phyloP scores from a whole-genome alignment of 2,329 filamentous ascomycete genomes.

The Hypocrella siamensis region DNA sequence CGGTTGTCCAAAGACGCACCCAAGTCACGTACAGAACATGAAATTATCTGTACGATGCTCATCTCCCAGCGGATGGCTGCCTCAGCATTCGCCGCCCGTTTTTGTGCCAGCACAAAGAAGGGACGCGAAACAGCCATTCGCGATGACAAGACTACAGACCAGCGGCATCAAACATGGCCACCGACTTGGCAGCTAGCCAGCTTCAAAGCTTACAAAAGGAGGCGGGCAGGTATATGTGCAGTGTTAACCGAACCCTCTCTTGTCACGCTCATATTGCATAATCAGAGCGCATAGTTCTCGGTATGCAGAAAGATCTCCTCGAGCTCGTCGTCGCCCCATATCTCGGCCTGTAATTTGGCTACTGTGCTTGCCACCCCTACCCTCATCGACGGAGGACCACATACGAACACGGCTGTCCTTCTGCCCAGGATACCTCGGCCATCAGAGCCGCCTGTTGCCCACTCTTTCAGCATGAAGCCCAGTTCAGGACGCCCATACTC shows the following conservation, averaged over 20 bases:
- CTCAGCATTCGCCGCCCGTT: too few relatives aligned
- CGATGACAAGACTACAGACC: not conserved
- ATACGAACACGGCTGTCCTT: conserved; percentile 81
- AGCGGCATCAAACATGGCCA: not conserved
- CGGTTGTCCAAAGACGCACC: too few relatives aligned
- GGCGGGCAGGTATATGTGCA: too few relatives aligned
- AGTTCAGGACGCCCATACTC: conserved; percentile 87
- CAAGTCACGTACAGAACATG: too few relatives aligned
- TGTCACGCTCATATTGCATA: not conserved
- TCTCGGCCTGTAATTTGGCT: conserved; percentile 64
- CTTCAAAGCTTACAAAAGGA: too few relatives aligned
- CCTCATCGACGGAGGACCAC: conserved; percentile 75
- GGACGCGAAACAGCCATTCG: too few relatives aligned
- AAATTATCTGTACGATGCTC: too few relatives aligned
- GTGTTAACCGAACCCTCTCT: too few relatives aligned
- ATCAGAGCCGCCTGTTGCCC: conserved; percentile 55
- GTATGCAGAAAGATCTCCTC: conserved; percentile 92
- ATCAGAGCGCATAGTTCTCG: conserved; percentile 78
- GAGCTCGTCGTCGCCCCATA: conserved; percentile 61
- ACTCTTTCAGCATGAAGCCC: conserved; percentile 69
- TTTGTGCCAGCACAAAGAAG: too few relatives aligned
- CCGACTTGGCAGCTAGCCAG: not conserved
- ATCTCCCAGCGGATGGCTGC: too few relatives aligned
- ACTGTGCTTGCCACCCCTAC: conserved; percentile 78
- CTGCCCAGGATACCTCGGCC: conserved; percentile 58